phyloP scores from a whole-genome alignment of 2,329 filamentous ascomycete species.

The Beauveria asiatica region DNA sequence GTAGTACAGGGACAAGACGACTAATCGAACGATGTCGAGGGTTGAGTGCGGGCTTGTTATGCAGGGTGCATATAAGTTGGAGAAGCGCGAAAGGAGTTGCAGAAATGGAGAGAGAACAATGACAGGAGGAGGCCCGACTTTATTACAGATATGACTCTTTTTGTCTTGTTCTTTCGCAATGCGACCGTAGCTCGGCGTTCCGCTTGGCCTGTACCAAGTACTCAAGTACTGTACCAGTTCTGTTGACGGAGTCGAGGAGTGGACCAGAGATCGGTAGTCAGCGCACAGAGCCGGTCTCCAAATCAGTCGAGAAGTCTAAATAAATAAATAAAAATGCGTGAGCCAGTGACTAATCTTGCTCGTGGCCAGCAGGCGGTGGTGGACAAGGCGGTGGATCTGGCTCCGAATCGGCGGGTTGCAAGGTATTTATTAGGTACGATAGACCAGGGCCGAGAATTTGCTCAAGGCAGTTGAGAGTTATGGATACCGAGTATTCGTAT shows the following conservation, averaged over 20 bases:
- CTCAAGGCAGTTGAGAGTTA: background rate
- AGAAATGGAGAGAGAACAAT: background rate
- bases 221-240: too few species aligned
- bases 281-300: conserved; percentile 5
- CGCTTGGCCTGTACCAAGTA: conserved; percentile 2
- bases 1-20: conserved; percentile 4
- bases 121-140: background rate
- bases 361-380: background rate
- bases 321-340: background rate
- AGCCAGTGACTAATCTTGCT: conserved; percentile 11
- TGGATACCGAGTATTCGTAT: background rate
- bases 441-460: background rate
- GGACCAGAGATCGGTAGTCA: conserved; percentile 8
- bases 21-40: background rate
- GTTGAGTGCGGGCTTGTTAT: background rate
- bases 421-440: background rate
- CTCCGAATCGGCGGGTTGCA: conserved; percentile 10
- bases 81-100: background rate
- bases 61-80: background rate
- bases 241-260: background rate
- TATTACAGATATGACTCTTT: conserved; percentile 10
- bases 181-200: conserved; percentile 7
- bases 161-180: background rate
- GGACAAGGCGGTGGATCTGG: conserved; percentile 3
- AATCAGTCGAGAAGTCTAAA: conserved; percentile 2